Evolutionary conservation across 2,329 filamentous ascomycete genomes (phyloP), one percentile per base, ranked within the genome.

Genomic region (Colletotrichum tropicale): DNA sequence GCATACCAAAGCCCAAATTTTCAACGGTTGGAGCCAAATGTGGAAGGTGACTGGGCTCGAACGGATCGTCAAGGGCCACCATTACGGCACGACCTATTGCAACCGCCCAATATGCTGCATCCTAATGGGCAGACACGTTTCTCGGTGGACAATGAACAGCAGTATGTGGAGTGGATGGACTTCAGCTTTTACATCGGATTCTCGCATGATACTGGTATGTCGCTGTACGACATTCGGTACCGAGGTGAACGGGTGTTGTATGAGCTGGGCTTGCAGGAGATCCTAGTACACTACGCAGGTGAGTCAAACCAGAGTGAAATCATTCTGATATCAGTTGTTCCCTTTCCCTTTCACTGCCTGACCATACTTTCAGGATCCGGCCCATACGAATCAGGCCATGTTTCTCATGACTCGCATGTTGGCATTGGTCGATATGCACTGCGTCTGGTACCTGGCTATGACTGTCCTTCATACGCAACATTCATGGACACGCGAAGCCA

Each of bases 201-300:
- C 66, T 85, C 83, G 3, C 82, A 85, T 12, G 88, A 90, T 71
- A 85, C 85, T 0, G 90, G 89, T 0, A 82, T 91, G 58, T 77
- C 84, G 1, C 81, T 92, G 1, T 88, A 87, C 79, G 86, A 92
- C 73, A 87, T 92, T 61, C 82, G 84, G n/a, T 91, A 87, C 83
- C 89, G 90, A 78, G 89, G 88, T 21, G 84, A 90, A 74, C 83
- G 89, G 6, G 80, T 92, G 10, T 81, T 92, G 13, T 92, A 91
- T 71, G 90, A 92, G 78, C 83, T 92, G 2, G 86, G 87, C 5
- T 81, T 92, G 0, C 88, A 91, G 79, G 89, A 92, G 80, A 89
- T 89, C 0, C 81, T 91, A 18, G 92, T 94, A 0, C 92, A 92
- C 0, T 95, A 94, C 77, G 92, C 87, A 4, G 93, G 88, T 8